phyloP scores from a whole-genome alignment of 441 rosid genomes.

The Erysimum pusillum region DNA sequence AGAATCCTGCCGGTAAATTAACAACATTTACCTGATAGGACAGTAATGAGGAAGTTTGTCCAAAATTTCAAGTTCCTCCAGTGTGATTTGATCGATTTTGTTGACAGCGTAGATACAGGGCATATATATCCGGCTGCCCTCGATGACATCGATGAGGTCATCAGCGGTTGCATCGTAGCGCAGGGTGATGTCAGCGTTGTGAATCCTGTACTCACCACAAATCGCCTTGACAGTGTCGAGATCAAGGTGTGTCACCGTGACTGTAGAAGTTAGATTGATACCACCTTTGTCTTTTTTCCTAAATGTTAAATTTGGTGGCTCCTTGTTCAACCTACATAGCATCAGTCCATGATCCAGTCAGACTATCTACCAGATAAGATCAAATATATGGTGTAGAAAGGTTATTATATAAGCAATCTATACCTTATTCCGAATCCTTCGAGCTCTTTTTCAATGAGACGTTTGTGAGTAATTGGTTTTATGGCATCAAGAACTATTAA shows the following conservation, averaged over 20 bases:
- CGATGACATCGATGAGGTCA: constrained; percentile 98
- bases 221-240: constrained; percentile 96
- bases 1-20: not conserved
- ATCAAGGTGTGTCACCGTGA: constrained; percentile 84
- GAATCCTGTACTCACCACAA: constrained; percentile 94
- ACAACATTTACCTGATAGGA: constrained; percentile 75
- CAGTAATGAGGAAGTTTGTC: constrained; percentile 98
- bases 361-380: constrained; percentile 2
- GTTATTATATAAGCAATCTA: not conserved
- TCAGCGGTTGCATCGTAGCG: constrained; percentile 96
- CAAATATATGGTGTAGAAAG: not conserved
- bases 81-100: constrained; percentile 95
- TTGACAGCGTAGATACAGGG: constrained; percentile 95
- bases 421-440: constrained; percentile 99
- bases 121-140: constrained; percentile 93
- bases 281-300: constrained; percentile 99
- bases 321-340: constrained; percentile 87
- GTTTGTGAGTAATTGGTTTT: constrained; percentile 98
- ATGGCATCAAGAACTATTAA: constrained; percentile 96
- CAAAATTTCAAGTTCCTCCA: constrained; percentile 94
- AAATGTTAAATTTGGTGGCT: constrained; percentile 98
- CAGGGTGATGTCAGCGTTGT: constrained; percentile 95
- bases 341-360: constrained; percentile 26
- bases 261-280: constrained; percentile 87
- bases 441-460: constrained; percentile 95